Evolutionary conservation across 768 basidiomycete genomes (phyloP).

Genomic region (Auriculariales sp.): DNA sequence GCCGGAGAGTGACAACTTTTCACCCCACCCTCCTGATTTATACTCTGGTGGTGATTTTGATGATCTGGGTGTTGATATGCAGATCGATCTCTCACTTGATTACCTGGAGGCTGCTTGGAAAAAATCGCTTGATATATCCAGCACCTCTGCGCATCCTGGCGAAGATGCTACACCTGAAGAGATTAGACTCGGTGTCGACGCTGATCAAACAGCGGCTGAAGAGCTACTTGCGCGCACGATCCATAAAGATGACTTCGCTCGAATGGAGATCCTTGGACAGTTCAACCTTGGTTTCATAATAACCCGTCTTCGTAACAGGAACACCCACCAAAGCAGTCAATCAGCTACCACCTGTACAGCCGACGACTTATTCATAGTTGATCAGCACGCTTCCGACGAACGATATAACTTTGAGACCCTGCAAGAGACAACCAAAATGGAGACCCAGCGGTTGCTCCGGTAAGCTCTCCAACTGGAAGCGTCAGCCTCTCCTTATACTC

Average conservation of each 20-base stretch:
- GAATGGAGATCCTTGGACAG: constrained; percentile 82
- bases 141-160: no score
- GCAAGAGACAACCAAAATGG: constrained; percentile 79
- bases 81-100: no score
- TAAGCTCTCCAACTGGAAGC: constrained; percentile 20
- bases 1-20: no score
- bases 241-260: constrained; percentile 67
- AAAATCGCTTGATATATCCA: no score
- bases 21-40: no score
- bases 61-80: no score
- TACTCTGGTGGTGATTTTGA: no score
- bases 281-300: constrained; percentile 96
- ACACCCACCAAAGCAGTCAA: background rate
- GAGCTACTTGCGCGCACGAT: constrained; percentile 73
- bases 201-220: constrained; percentile 40
- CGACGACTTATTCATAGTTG: constrained; percentile 93
- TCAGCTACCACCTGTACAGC: constrained; percentile 14
- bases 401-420: constrained; percentile 97
- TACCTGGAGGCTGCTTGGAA: no score
- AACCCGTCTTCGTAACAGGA: constrained; percentile 38
- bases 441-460: constrained; percentile 75
- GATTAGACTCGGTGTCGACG: constrained; percentile 14
- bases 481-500: background rate
- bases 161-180: no score
- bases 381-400: constrained; percentile 96